These are phyloP conservation scores for Scheffersomyces quercinus DNA, from an alignment of 1,139 yeast genomes.

Conservation along the genomic window DNA sequence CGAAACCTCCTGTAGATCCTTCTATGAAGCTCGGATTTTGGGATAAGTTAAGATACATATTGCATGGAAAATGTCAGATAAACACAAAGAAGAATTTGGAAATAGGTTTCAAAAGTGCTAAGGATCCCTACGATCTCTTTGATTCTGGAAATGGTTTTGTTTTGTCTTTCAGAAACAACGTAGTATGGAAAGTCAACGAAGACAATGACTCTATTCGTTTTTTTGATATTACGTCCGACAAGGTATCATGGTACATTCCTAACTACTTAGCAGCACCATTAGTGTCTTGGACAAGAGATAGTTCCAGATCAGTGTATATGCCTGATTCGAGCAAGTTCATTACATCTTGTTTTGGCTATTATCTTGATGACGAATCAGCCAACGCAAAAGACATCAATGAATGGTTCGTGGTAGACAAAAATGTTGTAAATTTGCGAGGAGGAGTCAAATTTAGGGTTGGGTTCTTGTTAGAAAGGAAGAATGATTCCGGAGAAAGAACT, in stretches of 20 bases:
- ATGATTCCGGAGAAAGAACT: conserved; percentile 40
- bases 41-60: conserved; percentile 53
- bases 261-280: conserved; percentile 61
- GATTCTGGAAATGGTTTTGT: conserved; percentile 43
- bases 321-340: conserved; percentile 46
- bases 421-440: conserved; percentile 59
- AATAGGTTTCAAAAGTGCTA: conserved; percentile 51
- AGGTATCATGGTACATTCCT: conserved; percentile 53
- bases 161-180: conserved; percentile 37
- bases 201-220: conserved; percentile 40
- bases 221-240: conserved; percentile 37
- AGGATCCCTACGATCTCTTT: conserved; percentile 47
- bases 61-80: conserved; percentile 49
- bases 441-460: conserved; percentile 62
- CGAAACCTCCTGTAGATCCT: conserved; percentile 77
- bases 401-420: conserved; percentile 44
- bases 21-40: conserved; percentile 57
- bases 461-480: conserved; percentile 54
- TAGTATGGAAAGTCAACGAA: conserved; percentile 42
- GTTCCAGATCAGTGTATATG: conserved; percentile 42
- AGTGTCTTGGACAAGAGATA: conserved; percentile 60
- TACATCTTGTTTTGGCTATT: conserved; percentile 53
- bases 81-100: conserved; percentile 46
- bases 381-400: conserved; percentile 4
- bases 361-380: conserved; percentile 16